Percentiles rank a stretch among this genome's conserved stretches.
These are phyloP conservation scores for Hydrangea macrophylla DNA, from an alignment of 148 eudicot genomes.

Conservation along the genomic window DNA sequence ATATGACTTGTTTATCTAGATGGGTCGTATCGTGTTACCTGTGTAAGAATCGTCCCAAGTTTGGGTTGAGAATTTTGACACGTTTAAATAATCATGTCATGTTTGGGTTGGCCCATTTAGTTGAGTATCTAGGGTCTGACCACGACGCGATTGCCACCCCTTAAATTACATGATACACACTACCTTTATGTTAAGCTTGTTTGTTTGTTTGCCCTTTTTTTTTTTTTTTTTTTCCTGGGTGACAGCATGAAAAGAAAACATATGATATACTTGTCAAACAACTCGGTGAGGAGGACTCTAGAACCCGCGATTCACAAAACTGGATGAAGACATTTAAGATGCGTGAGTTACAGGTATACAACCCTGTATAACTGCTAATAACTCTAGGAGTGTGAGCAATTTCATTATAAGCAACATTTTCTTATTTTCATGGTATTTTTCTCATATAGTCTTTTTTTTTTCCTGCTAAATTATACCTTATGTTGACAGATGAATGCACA, in stretches of 20 bases:
- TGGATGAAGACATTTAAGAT: slow-evolving; percentile 94
- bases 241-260: slow-evolving; percentile 95
- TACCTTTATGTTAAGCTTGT: background rate
- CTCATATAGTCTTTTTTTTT: background rate
- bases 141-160: too few species aligned
- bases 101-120: too few species aligned
- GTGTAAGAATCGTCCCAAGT: too few species aligned
- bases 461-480: slow-evolving; percentile 2
- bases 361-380: background rate
- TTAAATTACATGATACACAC: too few species aligned
- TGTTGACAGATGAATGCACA: slow-evolving; percentile 69
- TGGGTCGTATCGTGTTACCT: too few species aligned
- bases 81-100: too few species aligned
- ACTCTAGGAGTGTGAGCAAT: background rate
- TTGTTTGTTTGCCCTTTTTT: too few species aligned
- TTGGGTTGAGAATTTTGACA: too few species aligned
- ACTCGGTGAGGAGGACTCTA: slow-evolving; percentile 94
- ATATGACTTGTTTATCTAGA: too few species aligned
- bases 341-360: slow-evolving; percentile 76
- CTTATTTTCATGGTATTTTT: background rate
- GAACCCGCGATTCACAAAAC: slow-evolving; percentile 91
- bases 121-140: too few species aligned
- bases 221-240: too few species aligned
- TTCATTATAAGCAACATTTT: background rate
- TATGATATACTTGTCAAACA: slow-evolving; percentile 95